phyloP scores from a whole-genome alignment of 805 yeast genomes.

The Grigorovia jiainica region DNA sequence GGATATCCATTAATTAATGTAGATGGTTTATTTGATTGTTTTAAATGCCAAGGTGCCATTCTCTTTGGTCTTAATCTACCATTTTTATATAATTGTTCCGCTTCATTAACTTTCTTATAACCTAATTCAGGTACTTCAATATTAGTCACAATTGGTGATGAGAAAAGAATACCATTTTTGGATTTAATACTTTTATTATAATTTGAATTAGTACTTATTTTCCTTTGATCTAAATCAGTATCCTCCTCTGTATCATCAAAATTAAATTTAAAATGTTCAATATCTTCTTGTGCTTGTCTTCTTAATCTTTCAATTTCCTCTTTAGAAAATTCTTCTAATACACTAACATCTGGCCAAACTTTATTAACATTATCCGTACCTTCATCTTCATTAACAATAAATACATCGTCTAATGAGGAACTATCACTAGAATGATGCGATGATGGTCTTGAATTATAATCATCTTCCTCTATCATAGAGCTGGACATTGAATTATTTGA shows the following conservation, averaged over 20 bases:
- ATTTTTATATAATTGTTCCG: slow-evolving; percentile 36
- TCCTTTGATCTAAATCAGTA: slow-evolving; percentile 5
- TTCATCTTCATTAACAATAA: slow-evolving; percentile 66
- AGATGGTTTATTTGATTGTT: slow-evolving; percentile 2
- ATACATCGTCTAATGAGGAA: slow-evolving; percentile 84
- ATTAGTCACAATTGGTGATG: slow-evolving; percentile 35
- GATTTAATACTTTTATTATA: slow-evolving; percentile 7
- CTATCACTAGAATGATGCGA: slow-evolving; percentile 36
- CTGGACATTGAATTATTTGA: neutral
- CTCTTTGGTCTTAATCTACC: slow-evolving; percentile 72
- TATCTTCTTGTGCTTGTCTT: slow-evolving; percentile 32
- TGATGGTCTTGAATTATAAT: slow-evolving; percentile 35
- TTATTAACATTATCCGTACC: slow-evolving; percentile 17
- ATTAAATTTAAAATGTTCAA: slow-evolving; percentile 30
- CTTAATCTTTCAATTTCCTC: slow-evolving; percentile 51
- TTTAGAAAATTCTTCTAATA: slow-evolving; percentile 65
- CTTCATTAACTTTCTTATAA: slow-evolving; percentile 43
- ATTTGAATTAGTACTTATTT: neutral
- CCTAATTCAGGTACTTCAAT: slow-evolving; percentile 35
- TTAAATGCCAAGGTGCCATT: slow-evolving; percentile 62
- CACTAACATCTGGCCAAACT: slow-evolving; percentile 76
- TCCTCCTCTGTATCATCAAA: slow-evolving; percentile 28
- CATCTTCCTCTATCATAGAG: slow-evolving; percentile 15
- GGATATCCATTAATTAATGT: slow-evolving; percentile 3
- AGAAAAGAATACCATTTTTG: slow-evolving; percentile 28